Evolutionary conservation across 441 rosid genomes (phyloP).

Genomic region (Adansonia madagascariensis): DNA sequence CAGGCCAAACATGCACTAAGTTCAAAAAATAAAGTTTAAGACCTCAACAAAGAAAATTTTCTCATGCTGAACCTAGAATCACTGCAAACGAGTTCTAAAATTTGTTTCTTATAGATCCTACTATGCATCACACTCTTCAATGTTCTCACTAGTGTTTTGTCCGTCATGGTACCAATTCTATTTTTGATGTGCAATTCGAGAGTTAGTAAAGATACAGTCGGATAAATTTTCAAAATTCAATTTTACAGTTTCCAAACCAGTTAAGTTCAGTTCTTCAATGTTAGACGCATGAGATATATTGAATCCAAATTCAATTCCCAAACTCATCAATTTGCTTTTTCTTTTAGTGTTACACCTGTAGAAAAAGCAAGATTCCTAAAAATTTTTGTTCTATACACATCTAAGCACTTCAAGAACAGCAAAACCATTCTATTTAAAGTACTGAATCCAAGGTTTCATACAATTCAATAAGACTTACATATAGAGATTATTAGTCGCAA

Average conservation of each 20-base stretch:
- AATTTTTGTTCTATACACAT: neutral
- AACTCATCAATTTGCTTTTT: no score
- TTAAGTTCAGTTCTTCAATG: neutral
- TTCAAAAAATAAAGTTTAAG: no score
- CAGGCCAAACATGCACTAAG: no score
- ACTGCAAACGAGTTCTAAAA: neutral
- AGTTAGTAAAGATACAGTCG: neutral
- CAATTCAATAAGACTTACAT: neutral
- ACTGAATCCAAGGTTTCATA: neutral
- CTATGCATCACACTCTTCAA: neutral
- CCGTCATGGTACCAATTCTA: neutral
- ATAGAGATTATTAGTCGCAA: neutral
- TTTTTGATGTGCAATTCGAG: neutral
- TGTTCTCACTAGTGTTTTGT: neutral
- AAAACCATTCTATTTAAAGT: neutral
- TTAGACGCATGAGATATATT: neutral
- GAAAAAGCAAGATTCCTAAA: constrained; percentile 5
- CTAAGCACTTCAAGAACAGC: neutral
- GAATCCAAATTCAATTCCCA: no score
- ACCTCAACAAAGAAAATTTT: neutral
- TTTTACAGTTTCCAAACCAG: neutral
- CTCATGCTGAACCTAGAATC: neutral
- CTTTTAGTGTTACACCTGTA: neutral
- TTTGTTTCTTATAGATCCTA: neutral
- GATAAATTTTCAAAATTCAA: constrained; percentile 1